Base-by-base conservation (phyloP, 176 grass and related monocot species). In the Musa acuminata region DNA sequence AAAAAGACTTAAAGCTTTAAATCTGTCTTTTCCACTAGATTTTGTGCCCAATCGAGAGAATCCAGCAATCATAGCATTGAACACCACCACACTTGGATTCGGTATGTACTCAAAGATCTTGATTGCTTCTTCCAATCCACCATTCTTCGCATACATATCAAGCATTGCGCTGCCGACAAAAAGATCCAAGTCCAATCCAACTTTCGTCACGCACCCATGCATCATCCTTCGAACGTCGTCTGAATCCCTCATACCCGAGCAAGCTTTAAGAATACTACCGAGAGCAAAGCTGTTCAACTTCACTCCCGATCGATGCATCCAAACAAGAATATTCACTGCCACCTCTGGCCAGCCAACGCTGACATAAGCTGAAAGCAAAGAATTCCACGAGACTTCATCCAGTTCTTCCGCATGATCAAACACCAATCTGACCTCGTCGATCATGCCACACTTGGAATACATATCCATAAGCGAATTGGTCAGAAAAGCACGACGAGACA, bases 41-140 rank as follows among this genome's bases (percentile, higher is more conserved):
- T 89, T 82, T 14, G 85, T 89, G 69, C 89, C 92, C 71, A 96
- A 64, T 19, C 84, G 78, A 76, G 87, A 84, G 64, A 89, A 91
- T 9, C 92, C 89, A 0, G 89, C 92, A 72, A 96, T 96, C 92
- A 96, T 86, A 73, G 87, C 85, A 90, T 83, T 86, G 73, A 92
- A 87, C 27, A 92, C 77, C 12, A 92, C 84, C 21, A 79, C 78
- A 84, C 78, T 87, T 64, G 84, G 87, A 78, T 82, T 81, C 2
- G 82, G 76, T 64, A 92, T 90, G 69, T 55, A 80, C 67, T 85
- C 76, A 84, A 96, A 96, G 49, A 92, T 75, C 80, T 92, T 87
- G 80, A 92, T 76, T 13, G 92, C 92, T 81, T 92, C 89, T 62
- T 90, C 87, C 60, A 96, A 78, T 49, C 92, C 85, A 1, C 87